These are phyloP conservation scores for Penicillium sp. DNA, from an alignment of 2,329 filamentous ascomycete genomes.

Conservation along the genomic window DNA sequence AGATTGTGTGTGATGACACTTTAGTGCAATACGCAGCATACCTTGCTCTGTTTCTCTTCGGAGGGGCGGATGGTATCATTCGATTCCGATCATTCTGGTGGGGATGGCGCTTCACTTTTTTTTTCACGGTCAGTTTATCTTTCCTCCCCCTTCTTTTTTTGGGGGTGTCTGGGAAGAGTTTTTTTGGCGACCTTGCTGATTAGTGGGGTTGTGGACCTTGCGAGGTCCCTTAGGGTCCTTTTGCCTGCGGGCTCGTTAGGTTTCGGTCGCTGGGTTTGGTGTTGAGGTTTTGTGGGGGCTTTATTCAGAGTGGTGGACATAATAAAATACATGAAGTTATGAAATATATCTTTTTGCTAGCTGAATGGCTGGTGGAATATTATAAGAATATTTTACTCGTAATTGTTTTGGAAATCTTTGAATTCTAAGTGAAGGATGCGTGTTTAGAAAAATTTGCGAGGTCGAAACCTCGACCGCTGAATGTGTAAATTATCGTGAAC, in stretches of 20 bases:
- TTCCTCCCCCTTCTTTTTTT: conserved; percentile 8
- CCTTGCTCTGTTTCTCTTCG: conserved; percentile 42
- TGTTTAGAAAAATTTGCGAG: conserved; percentile 7
- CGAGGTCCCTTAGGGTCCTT: conserved; percentile 13
- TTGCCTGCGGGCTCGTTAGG: conserved; percentile 2
- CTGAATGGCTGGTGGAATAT: not conserved
- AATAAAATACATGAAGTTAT: not conserved
- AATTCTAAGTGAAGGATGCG: not conserved
- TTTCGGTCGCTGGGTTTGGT: conserved; percentile 23
- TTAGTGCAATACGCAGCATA: conserved; percentile 96
- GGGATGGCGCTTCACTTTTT: conserved; percentile 68
- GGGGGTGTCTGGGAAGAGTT: conserved; percentile 24
- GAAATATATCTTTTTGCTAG: not conserved
- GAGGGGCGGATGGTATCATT: conserved; percentile 61
- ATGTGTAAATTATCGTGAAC: conserved; percentile 26
- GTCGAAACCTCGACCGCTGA: conserved; percentile 15
- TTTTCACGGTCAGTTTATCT: conserved; percentile 50
- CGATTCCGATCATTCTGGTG: conserved; percentile 92
- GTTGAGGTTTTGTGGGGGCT: not conserved
- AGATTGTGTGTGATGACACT: conserved; percentile 86
- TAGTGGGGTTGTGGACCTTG: conserved; percentile 26
- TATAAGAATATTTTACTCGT: not conserved
- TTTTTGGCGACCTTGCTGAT: conserved; percentile 40
- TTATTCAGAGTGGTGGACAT: not conserved
- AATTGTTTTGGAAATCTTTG: not conserved